phyloP scores from a whole-genome alignment of 2,329 filamentous ascomycete species.

The Cryphonectria carpinicola region DNA sequence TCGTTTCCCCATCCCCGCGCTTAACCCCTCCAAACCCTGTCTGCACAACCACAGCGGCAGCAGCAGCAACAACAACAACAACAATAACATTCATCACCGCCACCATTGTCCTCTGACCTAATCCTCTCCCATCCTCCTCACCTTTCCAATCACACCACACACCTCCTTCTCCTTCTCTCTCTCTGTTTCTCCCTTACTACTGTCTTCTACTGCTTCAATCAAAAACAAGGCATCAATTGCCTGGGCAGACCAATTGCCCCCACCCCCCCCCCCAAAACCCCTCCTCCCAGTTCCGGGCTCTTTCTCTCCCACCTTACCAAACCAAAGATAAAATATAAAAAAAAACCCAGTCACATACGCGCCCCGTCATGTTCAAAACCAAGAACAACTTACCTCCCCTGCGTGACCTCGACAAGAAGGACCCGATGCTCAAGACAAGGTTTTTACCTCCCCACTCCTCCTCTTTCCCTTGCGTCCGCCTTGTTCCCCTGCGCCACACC shows the following conservation, averaged over 20 bases:
- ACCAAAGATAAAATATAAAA: neutral
- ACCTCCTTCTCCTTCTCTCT: too few species aligned
- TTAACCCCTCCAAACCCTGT: constrained; percentile 1
- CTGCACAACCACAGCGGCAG: neutral
- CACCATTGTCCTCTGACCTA: neutral
- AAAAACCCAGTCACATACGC: neutral
- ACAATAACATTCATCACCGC: neutral
- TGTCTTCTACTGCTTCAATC: neutral
- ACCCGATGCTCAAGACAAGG: constrained; percentile 36
- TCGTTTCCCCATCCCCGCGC: neutral
- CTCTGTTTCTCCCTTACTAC: neutral
- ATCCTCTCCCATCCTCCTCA: neutral
- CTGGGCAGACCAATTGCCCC: neutral
- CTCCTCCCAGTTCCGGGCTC: neutral
- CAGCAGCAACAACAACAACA: neutral
- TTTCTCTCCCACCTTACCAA: neutral
- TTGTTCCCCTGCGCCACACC: neutral
- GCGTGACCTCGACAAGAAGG: constrained; percentile 35
- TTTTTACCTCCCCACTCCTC: constrained; percentile 25
- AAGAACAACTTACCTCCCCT: constrained; percentile 35
- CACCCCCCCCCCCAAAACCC: too few species aligned
- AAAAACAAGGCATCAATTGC: neutral
- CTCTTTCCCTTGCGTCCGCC: neutral
- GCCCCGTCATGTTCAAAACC: constrained; percentile 34
- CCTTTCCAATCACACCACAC: neutral